Percentiles rank a stretch among this genome's conserved stretches.
These are phyloP conservation scores for Phaeosphaeriaceae sp. DNA, from an alignment of 2,329 filamentous ascomycete species.

Conservation along the genomic window DNA sequence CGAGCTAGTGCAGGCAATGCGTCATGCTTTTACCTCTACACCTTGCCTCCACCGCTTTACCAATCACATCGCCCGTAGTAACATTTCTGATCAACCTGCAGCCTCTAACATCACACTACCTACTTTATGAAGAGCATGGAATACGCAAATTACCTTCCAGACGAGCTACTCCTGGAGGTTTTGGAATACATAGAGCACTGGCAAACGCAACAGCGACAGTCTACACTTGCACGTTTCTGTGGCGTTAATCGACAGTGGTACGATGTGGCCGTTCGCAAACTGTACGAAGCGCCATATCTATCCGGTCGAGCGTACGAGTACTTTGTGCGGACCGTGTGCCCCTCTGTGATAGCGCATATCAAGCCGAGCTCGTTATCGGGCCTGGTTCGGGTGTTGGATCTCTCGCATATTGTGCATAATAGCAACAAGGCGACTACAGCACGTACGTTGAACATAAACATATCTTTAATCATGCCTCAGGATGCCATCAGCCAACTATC, in stretches of 20 bases:
- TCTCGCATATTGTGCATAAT: conserved; percentile 65
- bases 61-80: background rate
- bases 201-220: conserved; percentile 49
- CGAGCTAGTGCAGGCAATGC: conserved; percentile 1
- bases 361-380: conserved; percentile 57
- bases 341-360: conserved; percentile 57
- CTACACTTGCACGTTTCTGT: conserved; percentile 59
- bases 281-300: conserved; percentile 62
- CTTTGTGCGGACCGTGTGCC: conserved; percentile 64
- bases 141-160: conserved; percentile 55
- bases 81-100: background rate
- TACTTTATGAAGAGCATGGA: background rate
- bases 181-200: conserved; percentile 51
- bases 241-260: conserved; percentile 63
- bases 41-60: background rate
- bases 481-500: too few relatives aligned
- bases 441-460: background rate
- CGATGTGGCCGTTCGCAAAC: conserved; percentile 55
- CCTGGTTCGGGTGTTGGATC: conserved; percentile 61
- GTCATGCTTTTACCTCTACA: conserved; percentile 4
- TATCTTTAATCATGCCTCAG: background rate
- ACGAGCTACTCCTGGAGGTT: conserved; percentile 62
- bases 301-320: conserved; percentile 60
- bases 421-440: conserved; percentile 65
- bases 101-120: background rate